phyloP scores from a whole-genome alignment of 345 rosid genomes.

The Citrus reticulata region DNA sequence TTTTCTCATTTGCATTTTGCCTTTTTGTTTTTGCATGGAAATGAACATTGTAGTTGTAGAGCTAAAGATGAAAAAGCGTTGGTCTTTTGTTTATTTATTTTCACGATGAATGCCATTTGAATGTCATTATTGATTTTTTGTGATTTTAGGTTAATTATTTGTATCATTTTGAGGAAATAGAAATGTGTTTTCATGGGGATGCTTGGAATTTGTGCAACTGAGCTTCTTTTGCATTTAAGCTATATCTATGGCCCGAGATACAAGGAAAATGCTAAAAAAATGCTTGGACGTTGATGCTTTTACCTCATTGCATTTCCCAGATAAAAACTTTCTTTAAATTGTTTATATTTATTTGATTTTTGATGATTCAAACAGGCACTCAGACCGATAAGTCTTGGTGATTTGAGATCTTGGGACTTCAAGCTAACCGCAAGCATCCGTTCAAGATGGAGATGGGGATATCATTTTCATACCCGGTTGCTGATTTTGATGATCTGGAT shows the following conservation, averaged over 20 bases:
- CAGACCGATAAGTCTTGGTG: slow-evolving; percentile 6
- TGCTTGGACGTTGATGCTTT: not conserved
- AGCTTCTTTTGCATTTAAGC: not conserved
- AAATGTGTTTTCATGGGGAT: not conserved
- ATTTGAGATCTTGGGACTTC: slow-evolving; percentile 11
- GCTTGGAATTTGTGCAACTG: not conserved
- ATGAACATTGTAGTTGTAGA: not conserved
- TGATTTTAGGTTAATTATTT: not conserved
- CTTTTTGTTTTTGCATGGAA: not conserved
- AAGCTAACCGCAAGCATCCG: not conserved
- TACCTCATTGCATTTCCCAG: not conserved
- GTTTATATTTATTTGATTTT: not conserved
- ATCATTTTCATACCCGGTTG: slow-evolving; percentile 25
- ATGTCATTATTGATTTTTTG: no score
- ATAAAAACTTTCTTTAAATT: not conserved
- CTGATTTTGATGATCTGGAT: slow-evolving; percentile 26
- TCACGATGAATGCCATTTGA: no score
- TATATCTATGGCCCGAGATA: not conserved
- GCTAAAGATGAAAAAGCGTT: not conserved
- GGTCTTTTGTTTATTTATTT: not conserved
- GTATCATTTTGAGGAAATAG: not conserved
- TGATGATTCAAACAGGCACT: slow-evolving; percentile 8
- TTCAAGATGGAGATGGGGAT: slow-evolving; percentile 26
- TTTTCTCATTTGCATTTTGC: not conserved
- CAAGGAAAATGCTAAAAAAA: not conserved